These are phyloP conservation scores for Komagataella ulmi DNA, from an alignment of 805 yeast genomes.

Conservation along the genomic window DNA sequence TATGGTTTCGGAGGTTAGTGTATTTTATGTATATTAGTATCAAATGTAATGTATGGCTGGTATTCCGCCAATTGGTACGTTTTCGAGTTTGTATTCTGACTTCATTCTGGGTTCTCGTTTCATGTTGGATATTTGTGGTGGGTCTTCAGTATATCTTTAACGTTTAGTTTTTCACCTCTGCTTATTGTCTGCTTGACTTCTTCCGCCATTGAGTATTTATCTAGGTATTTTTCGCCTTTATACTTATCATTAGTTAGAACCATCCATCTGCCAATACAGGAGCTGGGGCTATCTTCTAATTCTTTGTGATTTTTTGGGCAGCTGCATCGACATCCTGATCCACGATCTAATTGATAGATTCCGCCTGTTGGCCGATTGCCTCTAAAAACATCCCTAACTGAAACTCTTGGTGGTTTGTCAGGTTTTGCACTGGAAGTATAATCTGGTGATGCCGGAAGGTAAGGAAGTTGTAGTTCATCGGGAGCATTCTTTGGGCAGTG, in stretches of 20 bases:
- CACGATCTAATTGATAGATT: constrained; percentile 11
- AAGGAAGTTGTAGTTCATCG: constrained; percentile 30
- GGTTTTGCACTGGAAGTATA: background rate
- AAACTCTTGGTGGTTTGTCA: background rate
- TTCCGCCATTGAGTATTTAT: constrained; percentile 17
- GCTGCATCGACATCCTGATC: constrained; percentile 79
- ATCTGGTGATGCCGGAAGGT: constrained; percentile 11
- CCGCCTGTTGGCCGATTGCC: background rate
- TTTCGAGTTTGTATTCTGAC: background rate
- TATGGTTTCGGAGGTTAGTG: constrained; percentile 98
- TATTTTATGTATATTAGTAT: background rate
- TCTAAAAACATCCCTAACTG: background rate
- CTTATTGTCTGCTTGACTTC: constrained; percentile 5
- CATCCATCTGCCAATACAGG: constrained; percentile 42
- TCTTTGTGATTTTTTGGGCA: constrained; percentile 49
- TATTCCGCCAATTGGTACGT: background rate
- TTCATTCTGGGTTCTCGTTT: background rate
- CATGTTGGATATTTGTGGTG: background rate
- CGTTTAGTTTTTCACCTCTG: constrained; percentile 12
- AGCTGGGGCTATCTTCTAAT: constrained; percentile 39
- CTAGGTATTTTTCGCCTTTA: constrained; percentile 7
- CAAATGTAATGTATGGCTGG: background rate
- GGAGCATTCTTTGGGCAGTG: constrained; percentile 75
- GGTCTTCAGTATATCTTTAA: constrained; percentile 7
- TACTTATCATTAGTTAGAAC: constrained; percentile 14